Base-by-base conservation (phyloP, 2,329 filamentous ascomycete genomes). In the Pseudogymnoascus sp. region DNA sequence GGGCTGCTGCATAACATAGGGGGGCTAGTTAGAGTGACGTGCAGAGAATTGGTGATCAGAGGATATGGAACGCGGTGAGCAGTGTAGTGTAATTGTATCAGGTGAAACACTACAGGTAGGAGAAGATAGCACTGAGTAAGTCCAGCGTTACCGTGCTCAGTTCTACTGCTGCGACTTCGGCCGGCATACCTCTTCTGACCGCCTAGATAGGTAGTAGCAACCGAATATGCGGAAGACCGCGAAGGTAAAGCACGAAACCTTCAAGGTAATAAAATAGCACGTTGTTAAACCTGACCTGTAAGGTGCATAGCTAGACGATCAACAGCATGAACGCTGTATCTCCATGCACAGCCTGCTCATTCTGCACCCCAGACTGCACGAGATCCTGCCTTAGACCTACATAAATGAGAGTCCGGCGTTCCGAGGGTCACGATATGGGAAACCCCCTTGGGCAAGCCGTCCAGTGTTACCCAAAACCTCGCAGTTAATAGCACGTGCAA, bases 311-410 rank as follows among this genome's bases (percentile, higher is more conserved):
- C 50, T 56, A 56, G 10, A 56, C 10, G 50, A 33, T 56, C n/a
- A 56, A 11, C 26, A 33, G 29, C 50, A 56, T 56, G 10, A 33
- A 19, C 16, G 2, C 50, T 33, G 50, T 33, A 56, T 33, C 29
- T 13, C 50, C 14, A 56, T 56, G 50, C 50, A 56, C 50, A 19
- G 10, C 26, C 11, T 33, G 24, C n/a, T 8, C 26, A 8, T 19
- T 56, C 50, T 56, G 50, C 50, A 56, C 29, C 50, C 50, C 50
- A 56, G 50, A 56, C 29, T 56, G 50, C 50, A 56, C 50, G 50
- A 19, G 29, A 13, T 56, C 26, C 10, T 56, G 50, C 50, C 47
- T 56, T 56, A 56, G 47, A 33, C 47, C 50, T n/a, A 33, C 26
- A 56, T 56, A 4, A 56, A 33, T 3, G 26, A 13, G 50, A 56